Base-by-base conservation (phyloP, 495 filamentous ascomycete genomes). In the Talaromyces proteolyticus region DNA sequence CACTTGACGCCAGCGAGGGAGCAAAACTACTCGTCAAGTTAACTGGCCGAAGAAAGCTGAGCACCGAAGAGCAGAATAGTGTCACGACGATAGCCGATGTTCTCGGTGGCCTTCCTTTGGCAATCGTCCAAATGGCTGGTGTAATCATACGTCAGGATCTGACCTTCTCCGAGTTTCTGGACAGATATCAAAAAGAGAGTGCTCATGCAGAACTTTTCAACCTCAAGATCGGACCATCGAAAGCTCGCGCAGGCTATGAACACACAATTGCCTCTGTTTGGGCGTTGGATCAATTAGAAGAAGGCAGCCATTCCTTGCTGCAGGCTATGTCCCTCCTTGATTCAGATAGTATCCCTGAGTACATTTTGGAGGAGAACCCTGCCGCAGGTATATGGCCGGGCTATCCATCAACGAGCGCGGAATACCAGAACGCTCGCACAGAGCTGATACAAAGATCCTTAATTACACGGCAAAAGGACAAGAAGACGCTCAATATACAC, bases 111-210 rank as follows among this genome's bases (percentile, higher is more conserved):
- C 42, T 65, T 2, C 65, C 65, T 11, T 51, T 70, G 17, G 66
- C 66, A 21, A 55, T 70, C 22, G 51, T 53, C 20, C 66, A 70
- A 53, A 68, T 67, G 63, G 61, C 64, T 10, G 60, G 54, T 26
- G 42, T 67, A 6, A 64, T 65, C 11, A 50, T 44, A 11, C 53
- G 53, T n/a, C 53, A 54, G 36, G 38, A 49, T 12, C 47, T 56
- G 3, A 24, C 52, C 11, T 55, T 60, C 21, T 18, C 45, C 1
- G 50, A 61, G 0, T 66, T 66, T 29, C 38, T 54, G 14, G 24
- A 40, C 5, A 24, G 34, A 23, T 66, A 64, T 34, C 44, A 51
- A 14, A 54, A 64, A 19, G 22, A 60, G 42, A 47, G 50, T 23
- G 52, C 44, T 7, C 46, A 42, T 20, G 26, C n/a, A 37, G 51